Conservation (phyloP, 768 basidiomycete species). For the Mycena alexandri region DNA sequence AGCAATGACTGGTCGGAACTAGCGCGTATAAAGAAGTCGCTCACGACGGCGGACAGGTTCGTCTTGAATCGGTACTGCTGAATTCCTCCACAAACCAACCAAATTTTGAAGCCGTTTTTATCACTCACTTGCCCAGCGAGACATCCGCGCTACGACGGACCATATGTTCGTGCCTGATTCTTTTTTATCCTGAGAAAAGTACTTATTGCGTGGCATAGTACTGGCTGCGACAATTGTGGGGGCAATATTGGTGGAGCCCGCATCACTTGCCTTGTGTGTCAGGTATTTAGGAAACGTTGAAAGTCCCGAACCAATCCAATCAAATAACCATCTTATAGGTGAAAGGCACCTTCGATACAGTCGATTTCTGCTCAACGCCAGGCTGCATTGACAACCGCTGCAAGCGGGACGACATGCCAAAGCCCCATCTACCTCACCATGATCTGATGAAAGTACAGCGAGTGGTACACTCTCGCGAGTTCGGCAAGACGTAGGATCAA, state of each 20-base stretch:
- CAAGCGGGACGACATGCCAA: too few relatives aligned
- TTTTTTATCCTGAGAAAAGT: too few relatives aligned
- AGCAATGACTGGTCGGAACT: constrained; percentile 36
- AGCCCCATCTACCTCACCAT: constrained; percentile 46
- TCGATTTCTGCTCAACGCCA: constrained; percentile 46
- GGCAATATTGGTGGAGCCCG: constrained; percentile 45
- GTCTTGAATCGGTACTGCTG: not conserved
- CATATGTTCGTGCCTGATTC: constrained; percentile 37
- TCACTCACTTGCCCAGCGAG: constrained; percentile 33
- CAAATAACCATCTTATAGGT: constrained; percentile 10
- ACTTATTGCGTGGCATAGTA: too few relatives aligned
- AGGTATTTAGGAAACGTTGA: constrained; percentile 2
- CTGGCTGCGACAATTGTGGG: constrained; percentile 43
- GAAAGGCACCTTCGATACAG: constrained; percentile 34
- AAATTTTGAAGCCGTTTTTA: constrained; percentile 36
- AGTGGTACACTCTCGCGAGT: constrained; percentile 32
- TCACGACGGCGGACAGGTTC: constrained; percentile 40
- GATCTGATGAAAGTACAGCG: constrained; percentile 47
- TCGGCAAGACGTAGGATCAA: constrained; percentile 32
- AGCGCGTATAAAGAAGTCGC: constrained; percentile 29
- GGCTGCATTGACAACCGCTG: constrained; percentile 39
- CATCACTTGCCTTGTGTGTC: constrained; percentile 49
- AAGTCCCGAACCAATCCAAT: not conserved
- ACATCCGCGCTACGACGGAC: constrained; percentile 36
- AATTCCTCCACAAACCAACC: too few relatives aligned